Evolutionary conservation across 257 asterid species (phyloP), one percentile per base, ranked within the genome.

Genomic region (Nicotiana tomentosiformis): DNA sequence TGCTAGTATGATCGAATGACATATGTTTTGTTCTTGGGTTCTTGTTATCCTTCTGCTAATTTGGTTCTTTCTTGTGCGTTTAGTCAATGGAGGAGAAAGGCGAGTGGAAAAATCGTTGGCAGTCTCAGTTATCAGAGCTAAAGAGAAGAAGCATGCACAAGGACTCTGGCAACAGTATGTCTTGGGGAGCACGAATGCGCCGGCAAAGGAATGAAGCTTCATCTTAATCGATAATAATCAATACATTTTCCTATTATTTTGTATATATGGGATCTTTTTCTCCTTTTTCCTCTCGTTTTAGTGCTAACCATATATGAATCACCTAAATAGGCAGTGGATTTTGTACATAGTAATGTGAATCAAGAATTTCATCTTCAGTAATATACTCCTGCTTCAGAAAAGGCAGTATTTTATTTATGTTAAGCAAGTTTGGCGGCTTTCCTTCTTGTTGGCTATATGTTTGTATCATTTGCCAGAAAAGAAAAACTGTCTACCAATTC

Each of bases 161-260:
- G 87, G 90, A 91, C 58, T 57, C 86, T 1, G 77, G 67, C 2
- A 90, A 85, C 51, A 77, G 78, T 78, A 90, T 84, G 89, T 95
- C 98, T 4, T 95, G 98, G 98, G 97, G 90, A 3, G 98, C 95
- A 7, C 85, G 91, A 81, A 86, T 95, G 86, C 95, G 97, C 37
- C 83, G 86, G 88, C 94, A 90, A 88, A 91, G 92, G 80, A 81
- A 86, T 3, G 87, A 87, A 77, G n/a, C 86, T 3, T 88, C 89
- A 30, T 83, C 87, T 16, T 82, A 77, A 82, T 39, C 58, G 5
- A 49, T 26, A 76, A 29, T 49, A 49, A 49, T 35, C 29, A 14
- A 26, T 74, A 49, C 15, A 0, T 76, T 17, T 57, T 51, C 30
- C 53, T 51, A 51, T 51, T 72, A 49, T 29, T 29, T 51, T 76